Base-by-base conservation (phyloP, 306 rosid genomes). In the Pterocarpus santalinus region DNA sequence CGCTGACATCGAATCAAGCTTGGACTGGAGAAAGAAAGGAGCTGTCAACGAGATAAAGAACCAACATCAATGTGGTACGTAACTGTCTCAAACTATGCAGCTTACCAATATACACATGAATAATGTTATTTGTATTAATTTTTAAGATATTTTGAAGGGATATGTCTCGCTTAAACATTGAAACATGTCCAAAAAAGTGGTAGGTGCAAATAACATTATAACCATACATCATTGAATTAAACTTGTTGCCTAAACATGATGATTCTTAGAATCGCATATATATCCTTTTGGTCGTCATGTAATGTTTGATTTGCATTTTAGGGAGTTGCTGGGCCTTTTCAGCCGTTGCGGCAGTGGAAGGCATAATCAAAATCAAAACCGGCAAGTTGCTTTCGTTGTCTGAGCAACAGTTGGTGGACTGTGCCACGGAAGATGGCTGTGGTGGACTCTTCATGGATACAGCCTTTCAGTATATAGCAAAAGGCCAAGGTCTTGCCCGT, bases 381-480 rank as follows among this genome's bases (percentile, higher is more conserved):
- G 81, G 85, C 13, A 32, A 79, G 0, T 13, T 87, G 62, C 4
- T 43, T 9, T 79, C 90, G 5, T 49, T 85, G 39, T 85, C 87
- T 2, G 85, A 78, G 62, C 86, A 86, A 57, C 79, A 88, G 35
- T 73, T 86, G 1, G 22, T 81, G 22, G 87, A 88, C 11, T 84
- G 90, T 41, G 33, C 12, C 0, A 11, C 11, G 7, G 0, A 10
- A 14, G 3, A 53, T 0, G 85, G 88, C 0, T 77, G 89, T 67
- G 0, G 1, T 0, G 83, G 69, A 13, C 34, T 64, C 2, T 0
- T 0, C 7, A 3, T 55, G 15, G 67, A 78, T 1, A 0, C 0
- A 0, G 76, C 83, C 5, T 88, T 39, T 44, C 10, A 57, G 4
- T 85, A 65, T 61, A 69, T 83, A 22, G 2, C 4, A 39, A 41